phyloP scores from a whole-genome alignment of 129 eudicot species.

The Tanacetum coccineum region DNA sequence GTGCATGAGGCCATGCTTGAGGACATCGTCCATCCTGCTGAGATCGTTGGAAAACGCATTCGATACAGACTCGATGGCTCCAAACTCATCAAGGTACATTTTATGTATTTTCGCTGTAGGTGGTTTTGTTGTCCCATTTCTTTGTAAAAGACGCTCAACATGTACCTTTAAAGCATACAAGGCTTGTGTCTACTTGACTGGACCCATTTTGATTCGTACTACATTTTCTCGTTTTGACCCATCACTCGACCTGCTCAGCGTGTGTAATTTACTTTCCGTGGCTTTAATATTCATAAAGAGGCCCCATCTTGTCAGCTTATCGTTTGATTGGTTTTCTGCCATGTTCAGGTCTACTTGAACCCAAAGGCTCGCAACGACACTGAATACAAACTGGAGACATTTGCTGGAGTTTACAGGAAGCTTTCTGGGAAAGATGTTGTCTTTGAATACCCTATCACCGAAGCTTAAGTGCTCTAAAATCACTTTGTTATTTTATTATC shows the following conservation, averaged over 20 bases:
- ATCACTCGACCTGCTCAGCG: too few relatives aligned
- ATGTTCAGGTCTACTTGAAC: conserved; percentile 57
- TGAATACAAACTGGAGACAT: conserved; percentile 84
- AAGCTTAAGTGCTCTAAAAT: conserved; percentile 30
- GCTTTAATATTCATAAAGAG: too few relatives aligned
- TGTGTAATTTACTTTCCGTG: too few relatives aligned
- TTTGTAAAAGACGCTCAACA: not conserved
- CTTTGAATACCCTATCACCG: conserved; percentile 57
- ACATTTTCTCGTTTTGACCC: not conserved
- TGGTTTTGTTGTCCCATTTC: too few relatives aligned
- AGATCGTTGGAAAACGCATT: conserved; percentile 36
- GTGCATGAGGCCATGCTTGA: conserved; percentile 76
- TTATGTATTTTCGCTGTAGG: too few relatives aligned
- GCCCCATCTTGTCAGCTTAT: not conserved
- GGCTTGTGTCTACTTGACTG: not conserved
- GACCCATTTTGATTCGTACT: not conserved
- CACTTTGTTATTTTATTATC: not conserved
- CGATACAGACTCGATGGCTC: conserved; percentile 58
- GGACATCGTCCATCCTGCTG: conserved; percentile 53
- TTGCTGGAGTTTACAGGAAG: conserved; percentile 75
- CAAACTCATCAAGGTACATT: conserved; percentile 58
- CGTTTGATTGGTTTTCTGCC: not conserved
- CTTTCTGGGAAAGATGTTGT: conserved; percentile 82
- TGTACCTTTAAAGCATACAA: not conserved
- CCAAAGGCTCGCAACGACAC: conserved; percentile 76